A percentile compares a stretch with the other conserved stretches of the same genome.
Conservation (phyloP, 371 early-diverging fungal species). For the Circinella umbellata region DNA sequence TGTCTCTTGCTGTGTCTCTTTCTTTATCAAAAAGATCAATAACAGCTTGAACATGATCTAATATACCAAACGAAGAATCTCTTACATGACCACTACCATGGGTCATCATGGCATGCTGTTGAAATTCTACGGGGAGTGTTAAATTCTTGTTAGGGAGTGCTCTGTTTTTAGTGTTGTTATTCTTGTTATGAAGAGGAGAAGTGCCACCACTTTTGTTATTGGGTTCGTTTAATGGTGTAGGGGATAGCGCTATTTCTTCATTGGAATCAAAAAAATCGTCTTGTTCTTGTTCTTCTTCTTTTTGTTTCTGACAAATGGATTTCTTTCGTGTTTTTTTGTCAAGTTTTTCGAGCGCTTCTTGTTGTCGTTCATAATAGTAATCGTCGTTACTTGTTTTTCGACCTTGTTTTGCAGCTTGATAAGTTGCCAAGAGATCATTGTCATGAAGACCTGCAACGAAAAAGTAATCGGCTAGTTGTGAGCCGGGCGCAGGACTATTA, state of each 20-base stretch:
- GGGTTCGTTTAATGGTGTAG: background rate
- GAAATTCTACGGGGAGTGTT: background rate
- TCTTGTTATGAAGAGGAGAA: background rate
- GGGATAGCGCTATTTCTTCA: background rate
- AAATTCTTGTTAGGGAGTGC: background rate
- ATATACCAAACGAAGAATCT: conserved; percentile 27
- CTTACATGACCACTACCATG: background rate
- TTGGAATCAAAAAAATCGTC: background rate
- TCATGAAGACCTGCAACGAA: conserved; percentile 55
- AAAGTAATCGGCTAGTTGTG: conserved; percentile 49
- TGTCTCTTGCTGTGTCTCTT: conserved; percentile 48
- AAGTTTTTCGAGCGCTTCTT: conserved; percentile 16
- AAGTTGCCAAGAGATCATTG: conserved; percentile 36
- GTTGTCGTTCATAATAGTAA: conserved; percentile 39
- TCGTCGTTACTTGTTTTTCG: conserved; percentile 23
- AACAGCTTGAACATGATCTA: conserved; percentile 52
- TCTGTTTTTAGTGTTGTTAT: background rate
- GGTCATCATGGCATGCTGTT: background rate
- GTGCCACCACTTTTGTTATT: conserved; percentile 3
- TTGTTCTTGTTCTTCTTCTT: background rate
- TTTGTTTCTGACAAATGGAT: too few relatives aligned
- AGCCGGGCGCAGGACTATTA: conserved; percentile 11
- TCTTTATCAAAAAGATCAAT: conserved; percentile 57
- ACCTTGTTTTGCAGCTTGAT: conserved; percentile 34
- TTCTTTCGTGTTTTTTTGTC: background rate